A percentile compares a stretch with the other conserved stretches of the same genome.
Conservation (phyloP, 768 basidiomycete species). For the Phylloporus sp. region DNA sequence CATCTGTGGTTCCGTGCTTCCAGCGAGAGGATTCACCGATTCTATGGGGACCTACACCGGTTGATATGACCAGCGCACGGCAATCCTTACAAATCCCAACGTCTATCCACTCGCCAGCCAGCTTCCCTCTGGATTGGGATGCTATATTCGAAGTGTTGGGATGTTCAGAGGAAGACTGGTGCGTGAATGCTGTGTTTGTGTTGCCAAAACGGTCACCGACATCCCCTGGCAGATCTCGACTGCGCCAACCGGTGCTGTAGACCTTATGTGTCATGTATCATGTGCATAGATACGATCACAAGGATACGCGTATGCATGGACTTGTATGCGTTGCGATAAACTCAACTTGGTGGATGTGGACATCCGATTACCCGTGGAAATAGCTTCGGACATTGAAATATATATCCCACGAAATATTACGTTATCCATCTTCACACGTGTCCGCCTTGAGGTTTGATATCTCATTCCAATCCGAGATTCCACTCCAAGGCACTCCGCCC, state of each 20-base stretch:
- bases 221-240: conserved; percentile 3
- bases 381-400: not conserved
- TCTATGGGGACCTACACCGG: not conserved
- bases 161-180: conserved; percentile 13
- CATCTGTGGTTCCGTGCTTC: conserved; percentile 3
- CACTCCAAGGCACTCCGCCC: conserved; percentile 21
- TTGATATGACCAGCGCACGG: not conserved
- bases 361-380: not conserved
- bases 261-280: conserved; percentile 4
- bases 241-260: not conserved
- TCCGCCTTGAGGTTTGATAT: not conserved
- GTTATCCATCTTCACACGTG: not conserved
- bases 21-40: conserved; percentile 1
- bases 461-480: not conserved
- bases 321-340: too few species aligned
- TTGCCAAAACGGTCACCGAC: not conserved
- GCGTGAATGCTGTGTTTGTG: conserved; percentile 1
- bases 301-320: too few species aligned
- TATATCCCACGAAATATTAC: not conserved
- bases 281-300: too few species aligned
- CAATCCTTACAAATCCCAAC: conserved; percentile 5
- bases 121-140: conserved; percentile 30
- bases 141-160: conserved; percentile 29
- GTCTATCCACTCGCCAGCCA: conserved; percentile 10
- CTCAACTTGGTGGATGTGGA: not conserved